Conservation (phyloP, 2,329 filamentous ascomycete genomes). For the Diplodia corticola region DNA sequence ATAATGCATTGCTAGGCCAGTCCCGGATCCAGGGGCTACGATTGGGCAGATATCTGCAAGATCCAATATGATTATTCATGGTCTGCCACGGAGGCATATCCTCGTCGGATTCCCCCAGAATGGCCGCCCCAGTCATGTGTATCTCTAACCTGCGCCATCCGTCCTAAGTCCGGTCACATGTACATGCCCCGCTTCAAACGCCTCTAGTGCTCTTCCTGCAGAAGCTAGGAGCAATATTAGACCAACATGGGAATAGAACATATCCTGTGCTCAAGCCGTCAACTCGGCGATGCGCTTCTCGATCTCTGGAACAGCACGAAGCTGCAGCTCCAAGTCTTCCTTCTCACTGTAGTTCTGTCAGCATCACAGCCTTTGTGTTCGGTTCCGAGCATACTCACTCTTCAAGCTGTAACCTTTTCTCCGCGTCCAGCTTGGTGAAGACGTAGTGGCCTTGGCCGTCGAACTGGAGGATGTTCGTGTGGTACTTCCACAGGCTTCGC, state of each 20-base stretch:
- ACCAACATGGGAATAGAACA: background rate
- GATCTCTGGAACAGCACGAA: slow-evolving; percentile 84
- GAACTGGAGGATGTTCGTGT: slow-evolving; percentile 91
- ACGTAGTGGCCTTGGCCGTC: slow-evolving; percentile 91
- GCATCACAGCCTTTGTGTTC: background rate
- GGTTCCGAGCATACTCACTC: slow-evolving; percentile 56
- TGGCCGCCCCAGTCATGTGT: background rate
- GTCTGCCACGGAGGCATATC: background rate
- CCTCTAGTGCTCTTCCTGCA: slow-evolving; percentile 1
- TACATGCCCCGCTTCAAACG: slow-evolving; percentile 1
- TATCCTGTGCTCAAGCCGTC: slow-evolving; percentile 38
- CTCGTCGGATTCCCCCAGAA: background rate
- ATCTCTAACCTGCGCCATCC: background rate
- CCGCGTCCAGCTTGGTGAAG: slow-evolving; percentile 87
- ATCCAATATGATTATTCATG: background rate
- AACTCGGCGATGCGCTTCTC: slow-evolving; percentile 83
- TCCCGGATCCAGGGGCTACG: background rate
- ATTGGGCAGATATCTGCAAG: background rate
- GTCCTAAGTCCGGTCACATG: background rate
- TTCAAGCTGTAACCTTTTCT: slow-evolving; percentile 79
- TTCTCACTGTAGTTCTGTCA: slow-evolving; percentile 63
- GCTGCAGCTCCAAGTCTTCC: slow-evolving; percentile 83
- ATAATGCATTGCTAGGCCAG: background rate
- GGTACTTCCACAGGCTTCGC: slow-evolving; percentile 93
- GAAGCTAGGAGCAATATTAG: background rate